Evolutionary conservation across 768 basidiomycete species (phyloP), one percentile per base, ranked within the genome.

Genomic region (Tylopilus plumbeoviolaceoides): DNA sequence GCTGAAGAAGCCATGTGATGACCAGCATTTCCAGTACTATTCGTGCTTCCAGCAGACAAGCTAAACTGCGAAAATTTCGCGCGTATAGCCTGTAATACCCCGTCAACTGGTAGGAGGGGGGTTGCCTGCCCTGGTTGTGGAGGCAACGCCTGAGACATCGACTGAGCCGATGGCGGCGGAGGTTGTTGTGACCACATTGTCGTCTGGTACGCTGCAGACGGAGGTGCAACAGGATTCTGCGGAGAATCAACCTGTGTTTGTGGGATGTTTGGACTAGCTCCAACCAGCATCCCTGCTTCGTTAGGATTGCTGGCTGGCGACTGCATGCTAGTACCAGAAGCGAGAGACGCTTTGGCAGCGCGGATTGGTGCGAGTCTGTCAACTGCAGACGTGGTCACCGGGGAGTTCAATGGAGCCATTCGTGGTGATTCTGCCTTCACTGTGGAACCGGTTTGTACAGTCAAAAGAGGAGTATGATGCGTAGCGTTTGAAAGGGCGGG

Each of bases 311-410:
- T 47, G 45, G 35, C 49, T 47, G 63, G 54, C 21, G 61, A 53
- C 44, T 56, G 54, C n/a, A 21, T 4, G n/a, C 44, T 35, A 27
- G 44, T n/a, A 35, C 51, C 38, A 30, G 58, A 50, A 15, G 35
- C 35, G 28, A 71, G 55, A 8, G 61, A 56, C 1, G 65, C 67
- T 44, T 71, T 69, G 7, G 59, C 68, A 25, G 69, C 69, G 25
- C 68, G 68, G 54, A 69, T 69, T 20, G 68, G 68, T 5, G 69
- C 68, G 7, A 71, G 57, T 53, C 65, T 71, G 35, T 69, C 68
- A 27, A 42, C 11, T 4, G 45, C 50, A 3, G 57, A 58, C 12
- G 23, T 18, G 9, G 28, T 5, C 28, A 31, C 48, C 14, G 59
- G 47, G 11, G 58, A 56, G 21, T 50, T 58, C 35, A 59, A 4